Evolutionary conservation across 495 filamentous ascomycete genomes (phyloP), one percentile per base, ranked within the genome.

Genomic region (Sphaerosporella brunnea): DNA sequence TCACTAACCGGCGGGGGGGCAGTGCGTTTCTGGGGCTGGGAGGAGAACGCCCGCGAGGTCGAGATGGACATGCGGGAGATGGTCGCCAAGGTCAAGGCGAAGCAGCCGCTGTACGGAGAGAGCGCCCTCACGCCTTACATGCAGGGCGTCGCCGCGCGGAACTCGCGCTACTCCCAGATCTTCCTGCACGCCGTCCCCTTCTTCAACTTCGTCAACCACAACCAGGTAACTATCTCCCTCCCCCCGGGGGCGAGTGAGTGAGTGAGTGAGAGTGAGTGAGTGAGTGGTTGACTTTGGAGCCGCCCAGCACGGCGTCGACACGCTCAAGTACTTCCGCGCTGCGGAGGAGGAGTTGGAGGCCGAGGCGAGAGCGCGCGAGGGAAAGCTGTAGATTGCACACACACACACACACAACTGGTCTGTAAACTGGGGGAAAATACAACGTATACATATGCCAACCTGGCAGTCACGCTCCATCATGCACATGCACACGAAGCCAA

Each of bases 11-110:
- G n/a, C n/a, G n/a, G n/a, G n/a, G n/a, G n/a, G n/a, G n/a, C 50
- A 82, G 78, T 80, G 57, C 84, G 90, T 39, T 95, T 97, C 69
- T 94, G 94, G 70, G 90, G 90, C 52, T 81, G 83, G 67, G 75
- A 73, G 25, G 90, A 97, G 63, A 96, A 97, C 67, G 65, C 75
- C 36, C 77, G 92, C 48, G 90, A 97, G 61, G 68, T 87, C 23
- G 83, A 94, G 34, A 81, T 88, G 78, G 90, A 97, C 62, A 97
- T 94, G 85, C 75, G 73, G 47, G 90, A 97, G 69, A 97, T 97
- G 90, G 86, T 93, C 3, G 73, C 77, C 59, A 86, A 83, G 63
- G 86, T 95, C 56, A 96, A 96, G 70, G 74, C 69, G 40, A 87
- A 85, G 39, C 73, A 93, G 65, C 76, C 92, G 16, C 66, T 96